Percentiles rank a stretch among this genome's conserved stretches.
Evolutionary conservation across 2,329 filamentous ascomycete species (phyloP).

Genomic region (Penicillium fuscoglaucum): DNA sequence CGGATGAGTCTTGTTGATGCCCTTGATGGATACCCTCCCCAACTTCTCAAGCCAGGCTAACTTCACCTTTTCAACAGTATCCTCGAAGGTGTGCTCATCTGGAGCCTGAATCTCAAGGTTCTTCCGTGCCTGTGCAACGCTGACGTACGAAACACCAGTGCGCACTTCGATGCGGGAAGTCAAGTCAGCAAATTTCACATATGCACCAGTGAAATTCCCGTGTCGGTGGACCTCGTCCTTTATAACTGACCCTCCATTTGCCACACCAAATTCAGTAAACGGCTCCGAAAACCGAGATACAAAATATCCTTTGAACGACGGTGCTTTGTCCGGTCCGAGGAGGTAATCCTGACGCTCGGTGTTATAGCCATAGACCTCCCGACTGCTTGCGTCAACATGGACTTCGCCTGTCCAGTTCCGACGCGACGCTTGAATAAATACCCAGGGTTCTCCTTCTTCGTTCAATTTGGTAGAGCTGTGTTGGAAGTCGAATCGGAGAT

Average conservation of each 20-base stretch:
- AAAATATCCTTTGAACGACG: constrained; percentile 49
- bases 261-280: constrained; percentile 42
- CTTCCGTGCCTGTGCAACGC: constrained; percentile 48
- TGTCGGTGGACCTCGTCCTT: constrained; percentile 23
- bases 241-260: constrained; percentile 31
- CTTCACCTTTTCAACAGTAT: constrained; percentile 45
- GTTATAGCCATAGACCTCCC: constrained; percentile 48
- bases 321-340: constrained; percentile 46
- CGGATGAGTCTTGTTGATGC: constrained; percentile 43
- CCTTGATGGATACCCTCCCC: constrained; percentile 46
- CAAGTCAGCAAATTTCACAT: constrained; percentile 41
- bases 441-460: constrained; percentile 31
- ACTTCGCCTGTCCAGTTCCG: constrained; percentile 50
- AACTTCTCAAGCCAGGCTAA: constrained; percentile 50
- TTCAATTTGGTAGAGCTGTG: not conserved
- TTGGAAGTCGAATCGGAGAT: constrained; percentile 45
- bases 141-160: constrained; percentile 51
- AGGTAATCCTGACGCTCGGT: constrained; percentile 50
- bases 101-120: constrained; percentile 50
- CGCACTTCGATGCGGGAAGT: constrained; percentile 45
- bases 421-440: constrained; percentile 49
- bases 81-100: constrained; percentile 38
- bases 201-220: constrained; percentile 45
- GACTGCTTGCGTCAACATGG: constrained; percentile 37
- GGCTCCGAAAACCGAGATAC: constrained; percentile 50